These are phyloP conservation scores for Waltergamsia citrina DNA, from an alignment of 2,329 filamentous ascomycete genomes.

Conservation along the genomic window DNA sequence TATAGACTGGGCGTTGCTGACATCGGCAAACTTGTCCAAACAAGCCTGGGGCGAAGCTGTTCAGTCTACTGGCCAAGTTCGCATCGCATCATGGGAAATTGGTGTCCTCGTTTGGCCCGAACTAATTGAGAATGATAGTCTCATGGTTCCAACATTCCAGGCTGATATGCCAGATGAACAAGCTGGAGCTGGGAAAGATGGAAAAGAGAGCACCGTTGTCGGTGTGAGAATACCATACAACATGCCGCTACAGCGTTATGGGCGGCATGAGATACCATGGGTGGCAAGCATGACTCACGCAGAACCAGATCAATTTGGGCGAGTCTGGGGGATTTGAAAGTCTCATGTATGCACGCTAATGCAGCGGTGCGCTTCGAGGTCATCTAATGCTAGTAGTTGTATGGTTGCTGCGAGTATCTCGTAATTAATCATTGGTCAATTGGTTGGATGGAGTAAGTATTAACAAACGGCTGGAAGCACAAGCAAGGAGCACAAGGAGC, in stretches of 20 bases:
- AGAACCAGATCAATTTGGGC: slow-evolving; percentile 52
- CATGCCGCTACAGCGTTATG: slow-evolving; percentile 62
- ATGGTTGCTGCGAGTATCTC: too few relatives aligned
- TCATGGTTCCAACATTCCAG: slow-evolving; percentile 63
- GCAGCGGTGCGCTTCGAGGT: too few relatives aligned
- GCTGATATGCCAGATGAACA: slow-evolving; percentile 39
- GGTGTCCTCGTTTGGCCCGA: slow-evolving; percentile 78
- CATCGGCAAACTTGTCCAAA: slow-evolving; percentile 84
- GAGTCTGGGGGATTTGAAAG: too few relatives aligned
- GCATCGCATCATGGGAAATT: slow-evolving; percentile 74
- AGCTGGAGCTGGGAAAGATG: slow-evolving; percentile 10
- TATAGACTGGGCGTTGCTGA: slow-evolving; percentile 79
- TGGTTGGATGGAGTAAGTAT: too few relatives aligned
- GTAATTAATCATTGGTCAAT: too few relatives aligned
- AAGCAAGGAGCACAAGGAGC: too few relatives aligned
- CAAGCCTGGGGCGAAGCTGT: slow-evolving; percentile 74
- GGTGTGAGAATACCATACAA: slow-evolving; percentile 78
- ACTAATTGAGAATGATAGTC: slow-evolving; percentile 34
- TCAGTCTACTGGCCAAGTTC: slow-evolving; percentile 48
- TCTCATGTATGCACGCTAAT: too few relatives aligned
- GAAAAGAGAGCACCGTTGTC: slow-evolving; percentile 36
- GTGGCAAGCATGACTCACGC: slow-evolving; percentile 52
- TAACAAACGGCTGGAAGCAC: too few relatives aligned
- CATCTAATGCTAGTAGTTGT: too few relatives aligned
- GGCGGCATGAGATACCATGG: slow-evolving; percentile 61